phyloP scores from a whole-genome alignment of 306 rosid genomes.

The Boehmeria nivea region DNA sequence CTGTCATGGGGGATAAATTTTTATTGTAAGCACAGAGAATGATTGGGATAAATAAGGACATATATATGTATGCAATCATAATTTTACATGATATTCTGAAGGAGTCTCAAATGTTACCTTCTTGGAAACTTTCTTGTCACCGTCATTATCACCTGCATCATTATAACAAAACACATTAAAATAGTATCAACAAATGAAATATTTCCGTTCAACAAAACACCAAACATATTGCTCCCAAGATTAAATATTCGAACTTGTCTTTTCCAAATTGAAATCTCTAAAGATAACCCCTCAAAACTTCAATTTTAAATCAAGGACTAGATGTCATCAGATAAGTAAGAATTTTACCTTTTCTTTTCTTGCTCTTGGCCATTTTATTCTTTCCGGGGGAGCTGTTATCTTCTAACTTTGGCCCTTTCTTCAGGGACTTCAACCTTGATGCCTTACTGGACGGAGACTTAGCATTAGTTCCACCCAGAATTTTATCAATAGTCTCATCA shows the following conservation, averaged over 20 bases:
- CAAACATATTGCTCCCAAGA: too few relatives aligned
- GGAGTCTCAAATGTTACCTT: slow-evolving; percentile 29
- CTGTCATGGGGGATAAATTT: slow-evolving; percentile 25
- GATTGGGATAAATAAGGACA: too few relatives aligned
- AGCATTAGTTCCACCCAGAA: slow-evolving; percentile 19
- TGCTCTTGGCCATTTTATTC: slow-evolving; percentile 33
- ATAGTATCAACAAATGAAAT: too few relatives aligned
- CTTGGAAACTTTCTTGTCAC: slow-evolving; percentile 18
- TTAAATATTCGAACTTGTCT: too few relatives aligned
- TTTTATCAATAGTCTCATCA: slow-evolving; percentile 16
- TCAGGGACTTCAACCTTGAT: slow-evolving; percentile 22
- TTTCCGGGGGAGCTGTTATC: slow-evolving; percentile 22
- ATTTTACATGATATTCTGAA: slow-evolving; percentile 18
- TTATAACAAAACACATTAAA: too few relatives aligned
- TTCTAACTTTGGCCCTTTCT: slow-evolving; percentile 23
- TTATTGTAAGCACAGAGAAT: too few relatives aligned
- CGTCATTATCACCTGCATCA: slow-evolving; percentile 35
- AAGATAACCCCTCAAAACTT: too few relatives aligned
- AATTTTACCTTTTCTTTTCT: slow-evolving; percentile 40
- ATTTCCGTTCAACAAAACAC: too few relatives aligned
- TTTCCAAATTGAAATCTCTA: too few relatives aligned
- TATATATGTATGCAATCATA: too few relatives aligned
- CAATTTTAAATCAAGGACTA: too few relatives aligned
- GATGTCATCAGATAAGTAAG: too few relatives aligned
- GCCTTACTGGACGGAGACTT: slow-evolving; percentile 28